These are phyloP conservation scores for Colletotrichum tofieldiae DNA, from an alignment of 2,329 filamentous ascomycete species.

Conservation along the genomic window DNA sequence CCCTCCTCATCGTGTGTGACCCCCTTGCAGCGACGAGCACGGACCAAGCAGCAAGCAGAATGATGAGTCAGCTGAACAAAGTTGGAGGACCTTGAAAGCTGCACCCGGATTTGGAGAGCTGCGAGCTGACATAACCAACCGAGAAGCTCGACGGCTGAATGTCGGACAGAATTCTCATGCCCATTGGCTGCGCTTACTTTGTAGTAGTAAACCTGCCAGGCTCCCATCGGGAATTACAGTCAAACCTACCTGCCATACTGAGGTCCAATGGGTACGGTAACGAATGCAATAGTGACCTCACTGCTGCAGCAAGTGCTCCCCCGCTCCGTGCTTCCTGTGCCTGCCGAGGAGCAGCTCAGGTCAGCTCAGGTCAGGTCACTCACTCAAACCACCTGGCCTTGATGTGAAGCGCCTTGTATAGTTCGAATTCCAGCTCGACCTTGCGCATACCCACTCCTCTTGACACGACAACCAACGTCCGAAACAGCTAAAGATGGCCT, in stretches of 20 bases:
- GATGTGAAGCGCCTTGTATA: not conserved
- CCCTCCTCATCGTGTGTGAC: not conserved
- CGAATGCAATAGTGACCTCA: not conserved
- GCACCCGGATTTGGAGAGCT: constrained; percentile 9
- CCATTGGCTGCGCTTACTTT: too few relatives aligned
- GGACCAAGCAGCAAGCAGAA: not conserved
- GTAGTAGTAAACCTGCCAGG: too few relatives aligned
- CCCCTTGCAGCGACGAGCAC: not conserved
- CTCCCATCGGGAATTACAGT: too few relatives aligned
- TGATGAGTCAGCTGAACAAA: constrained; percentile 20
- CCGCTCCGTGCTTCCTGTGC: not conserved
- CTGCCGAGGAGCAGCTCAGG: not conserved
- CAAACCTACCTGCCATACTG: too few relatives aligned
- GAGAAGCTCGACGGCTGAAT: not conserved
- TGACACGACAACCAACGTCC: not conserved
- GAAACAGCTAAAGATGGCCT: constrained; percentile 23
- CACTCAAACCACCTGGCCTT: not conserved
- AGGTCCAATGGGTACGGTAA: not conserved
- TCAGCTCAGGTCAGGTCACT: not conserved
- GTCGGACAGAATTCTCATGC: not conserved
- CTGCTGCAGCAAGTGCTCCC: not conserved
- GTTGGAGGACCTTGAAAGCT: not conserved
- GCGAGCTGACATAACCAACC: not conserved
- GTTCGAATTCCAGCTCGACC: not conserved
- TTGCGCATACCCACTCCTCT: not conserved